Base-by-base conservation (phyloP, 371 early-diverging fungal species). In the Umbelopsis sp. region DNA sequence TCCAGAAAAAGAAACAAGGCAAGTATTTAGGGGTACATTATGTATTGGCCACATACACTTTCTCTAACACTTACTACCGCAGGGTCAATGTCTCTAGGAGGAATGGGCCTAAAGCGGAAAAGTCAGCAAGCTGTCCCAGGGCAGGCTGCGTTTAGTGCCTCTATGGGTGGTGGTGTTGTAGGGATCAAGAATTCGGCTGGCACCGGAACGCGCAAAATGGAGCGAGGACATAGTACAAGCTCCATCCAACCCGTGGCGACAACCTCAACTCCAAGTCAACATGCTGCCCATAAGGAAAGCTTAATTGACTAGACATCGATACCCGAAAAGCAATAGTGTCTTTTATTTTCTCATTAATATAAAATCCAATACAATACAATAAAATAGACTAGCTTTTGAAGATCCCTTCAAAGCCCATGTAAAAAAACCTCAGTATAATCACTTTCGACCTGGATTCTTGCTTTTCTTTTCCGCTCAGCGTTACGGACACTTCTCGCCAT, bases 101-200 rank as follows among this genome's bases (percentile, higher is more conserved):
- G 57, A 35, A 18, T 57, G 14, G 29, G 57, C n/a, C 35, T 57
- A 11, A 57, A 57, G 29, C 22, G 57, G 14, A 57, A 57, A 16
- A 57, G 57, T 35, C 57, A 57, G 29, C 9, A 24, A 35, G 4
- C 57, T 24, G 62, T 64, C 9, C 51, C 64, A 6, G 69, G 74
- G 20, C 68, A 63, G 25, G 68, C 57, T 37, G 50, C 73, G 10
- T 68, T 65, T 53, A 77, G 82, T 69, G 76, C 70, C 11, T 80
- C 81, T 1, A 80, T 83, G 80, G 81, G 83, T 22, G 83, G 83
- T 24, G 83, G 83, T 29, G 83, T 83, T 1, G 81, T 83, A 9
- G 83, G 83, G 50, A 71, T 82, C 11, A 77, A 82, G 44, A 75
- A 76, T 35, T 63, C 57, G 57, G n/a, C 57, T 18, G 57, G 57